phyloP scores from a whole-genome alignment of 805 yeast species.

The Millerago galiae region DNA sequence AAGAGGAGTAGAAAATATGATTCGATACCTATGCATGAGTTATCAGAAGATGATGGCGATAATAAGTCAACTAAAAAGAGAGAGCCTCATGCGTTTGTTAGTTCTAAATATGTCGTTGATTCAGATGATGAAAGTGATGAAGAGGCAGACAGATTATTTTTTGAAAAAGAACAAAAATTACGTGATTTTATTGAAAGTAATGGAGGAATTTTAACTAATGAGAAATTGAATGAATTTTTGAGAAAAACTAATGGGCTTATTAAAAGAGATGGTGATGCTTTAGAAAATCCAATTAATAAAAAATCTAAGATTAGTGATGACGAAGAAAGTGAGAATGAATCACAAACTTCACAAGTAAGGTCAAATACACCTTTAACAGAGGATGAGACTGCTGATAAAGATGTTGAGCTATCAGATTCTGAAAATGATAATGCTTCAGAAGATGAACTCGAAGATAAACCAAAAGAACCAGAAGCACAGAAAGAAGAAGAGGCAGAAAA shows the following conservation, averaged over 20 bases:
- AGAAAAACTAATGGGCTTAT: neutral
- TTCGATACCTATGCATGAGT: conserved; percentile 24
- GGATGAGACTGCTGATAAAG: neutral
- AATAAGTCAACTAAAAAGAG: neutral
- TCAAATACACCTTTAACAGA: conserved; percentile 1
- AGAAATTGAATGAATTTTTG: conserved; percentile 11
- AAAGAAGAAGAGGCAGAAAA: neutral
- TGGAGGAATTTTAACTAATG: conserved; percentile 12
- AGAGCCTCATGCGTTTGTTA: conserved; percentile 24
- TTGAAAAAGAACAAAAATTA: conserved; percentile 46
- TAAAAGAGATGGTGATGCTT: conserved; percentile 2
- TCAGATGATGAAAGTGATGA: conserved; percentile 63
- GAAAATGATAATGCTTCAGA: neutral
- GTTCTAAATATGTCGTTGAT: conserved; percentile 49
- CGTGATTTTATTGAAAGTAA: conserved; percentile 27
- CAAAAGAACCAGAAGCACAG: neutral
- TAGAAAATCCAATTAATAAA: conserved; percentile 10
- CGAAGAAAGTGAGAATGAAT: conserved; percentile 1
- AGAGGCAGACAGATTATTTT: conserved; percentile 46
- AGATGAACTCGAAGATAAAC: neutral
- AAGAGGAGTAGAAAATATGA: conserved; percentile 10
- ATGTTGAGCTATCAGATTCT: neutral
- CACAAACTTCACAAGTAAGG: neutral
- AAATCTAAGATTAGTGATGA: neutral
- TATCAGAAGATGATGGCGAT: conserved; percentile 27